These are phyloP conservation scores for Trichoderma koningiopsis DNA, from an alignment of 2,329 filamentous ascomycete species.

Conservation along the genomic window DNA sequence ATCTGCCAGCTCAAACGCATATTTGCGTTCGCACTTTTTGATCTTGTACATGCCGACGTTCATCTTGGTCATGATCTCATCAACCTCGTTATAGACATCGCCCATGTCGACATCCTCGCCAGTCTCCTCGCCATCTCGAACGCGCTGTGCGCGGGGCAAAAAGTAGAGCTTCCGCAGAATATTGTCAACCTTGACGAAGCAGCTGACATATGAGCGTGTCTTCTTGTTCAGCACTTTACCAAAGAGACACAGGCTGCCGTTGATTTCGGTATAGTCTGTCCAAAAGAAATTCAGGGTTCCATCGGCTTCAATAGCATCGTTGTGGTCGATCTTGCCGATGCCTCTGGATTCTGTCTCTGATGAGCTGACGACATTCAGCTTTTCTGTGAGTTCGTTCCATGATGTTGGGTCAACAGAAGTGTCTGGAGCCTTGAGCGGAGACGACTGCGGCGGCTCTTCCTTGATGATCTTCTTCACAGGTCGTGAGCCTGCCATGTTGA, in stretches of 20 bases:
- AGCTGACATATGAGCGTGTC: conserved; percentile 77
- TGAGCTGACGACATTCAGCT: conserved; percentile 81
- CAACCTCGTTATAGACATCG: conserved; percentile 88
- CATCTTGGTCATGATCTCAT: conserved; percentile 82
- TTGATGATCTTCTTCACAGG: conserved; percentile 72
- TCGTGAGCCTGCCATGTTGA: conserved; percentile 83
- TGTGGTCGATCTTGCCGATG: conserved; percentile 79
- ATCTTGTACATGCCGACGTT: conserved; percentile 90
- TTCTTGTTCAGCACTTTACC: conserved; percentile 94
- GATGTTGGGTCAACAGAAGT: conserved; percentile 73
- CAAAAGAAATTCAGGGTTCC: conserved; percentile 94
- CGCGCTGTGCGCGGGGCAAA: conserved; percentile 70
- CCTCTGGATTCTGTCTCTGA: conserved; percentile 63
- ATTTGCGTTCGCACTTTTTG: conserved; percentile 86
- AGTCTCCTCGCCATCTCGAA: conserved; percentile 65
- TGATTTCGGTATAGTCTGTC: conserved; percentile 93
- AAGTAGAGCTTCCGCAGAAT: conserved; percentile 92
- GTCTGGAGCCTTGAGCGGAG: conserved; percentile 64
- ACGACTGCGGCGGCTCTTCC: conserved; percentile 65
- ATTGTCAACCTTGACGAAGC: conserved; percentile 95
- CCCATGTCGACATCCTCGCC: conserved; percentile 80
- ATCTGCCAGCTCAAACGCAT: conserved; percentile 87
- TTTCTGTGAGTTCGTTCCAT: conserved; percentile 86
- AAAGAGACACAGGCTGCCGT: conserved; percentile 89
- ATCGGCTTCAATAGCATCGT: conserved; percentile 89